These are phyloP conservation scores for Adansonia rubrostipa DNA, from an alignment of 441 rosid genomes.

Conservation along the genomic window DNA sequence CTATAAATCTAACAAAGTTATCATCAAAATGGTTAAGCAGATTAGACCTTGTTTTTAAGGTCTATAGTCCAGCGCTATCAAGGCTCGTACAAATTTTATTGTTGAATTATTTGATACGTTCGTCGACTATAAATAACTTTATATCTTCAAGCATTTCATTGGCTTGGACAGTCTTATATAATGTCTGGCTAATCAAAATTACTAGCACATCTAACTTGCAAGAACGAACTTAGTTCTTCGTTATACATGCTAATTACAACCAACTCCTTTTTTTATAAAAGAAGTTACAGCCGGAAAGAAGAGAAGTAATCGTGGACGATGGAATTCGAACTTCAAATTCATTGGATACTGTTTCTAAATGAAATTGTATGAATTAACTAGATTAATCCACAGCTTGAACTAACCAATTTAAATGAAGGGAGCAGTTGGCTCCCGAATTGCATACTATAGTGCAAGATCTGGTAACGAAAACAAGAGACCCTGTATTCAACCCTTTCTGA, in stretches of 20 bases:
- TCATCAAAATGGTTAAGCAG: not conserved
- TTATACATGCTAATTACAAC: not conserved
- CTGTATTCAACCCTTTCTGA: conserved; percentile 75
- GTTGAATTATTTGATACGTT: not conserved
- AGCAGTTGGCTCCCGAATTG: conserved; percentile 59
- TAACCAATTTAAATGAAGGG: conserved; percentile 40
- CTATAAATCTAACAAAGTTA: not conserved
- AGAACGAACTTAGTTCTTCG: not conserved
- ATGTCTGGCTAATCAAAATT: not conserved
- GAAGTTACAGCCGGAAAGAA: too few relatives aligned
- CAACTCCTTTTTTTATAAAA: too few relatives aligned
- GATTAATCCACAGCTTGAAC: not conserved
- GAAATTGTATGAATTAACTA: too few relatives aligned
- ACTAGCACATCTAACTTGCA: not conserved
- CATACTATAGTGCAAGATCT: conserved; percentile 71
- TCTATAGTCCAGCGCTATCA: not conserved
- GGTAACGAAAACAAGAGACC: conserved; percentile 69
- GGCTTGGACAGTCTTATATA: too few relatives aligned
- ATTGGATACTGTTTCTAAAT: too few relatives aligned
- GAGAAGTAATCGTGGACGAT: too few relatives aligned
- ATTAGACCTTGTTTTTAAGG: not conserved
- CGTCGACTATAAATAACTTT: not conserved
- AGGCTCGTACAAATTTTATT: not conserved
- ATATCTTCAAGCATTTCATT: not conserved
- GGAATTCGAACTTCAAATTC: too few relatives aligned